Evolutionary conservation across 495 filamentous ascomycete genomes (phyloP), one percentile per base, ranked within the genome.

Genomic region (Penicillium salamii): DNA sequence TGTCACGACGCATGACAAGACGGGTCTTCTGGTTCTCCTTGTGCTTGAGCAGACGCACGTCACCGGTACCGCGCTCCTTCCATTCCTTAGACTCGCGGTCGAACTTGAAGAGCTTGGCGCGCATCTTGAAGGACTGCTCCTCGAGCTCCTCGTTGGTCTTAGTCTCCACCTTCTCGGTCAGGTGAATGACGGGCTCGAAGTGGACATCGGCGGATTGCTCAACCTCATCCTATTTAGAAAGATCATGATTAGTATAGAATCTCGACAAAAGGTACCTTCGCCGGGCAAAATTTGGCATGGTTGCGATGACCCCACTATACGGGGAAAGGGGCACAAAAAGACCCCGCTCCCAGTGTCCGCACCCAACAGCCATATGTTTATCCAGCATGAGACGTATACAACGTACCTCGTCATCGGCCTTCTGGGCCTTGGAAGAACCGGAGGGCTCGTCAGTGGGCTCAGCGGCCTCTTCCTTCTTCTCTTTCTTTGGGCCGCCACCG

Each of bases 101-200:
- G 69, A 97, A 99, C 76, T 89, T 90, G 86, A 99, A 99, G 46
- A 99, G 85, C 82, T 99, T 99, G 66, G 95, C 95, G 54, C 91
- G 87, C 95, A 97, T 97, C 84, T 97, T 97, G 82, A 97, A 97
- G 19, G 79, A 74, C 76, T 96, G 88, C 77, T 97, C 91, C 77
- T 99, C 92, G 41, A 87, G 83, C 80, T 99, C 95, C 75, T 99
- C 95, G 71, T 97, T 93, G 71, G 93, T 97, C 81, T 96, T 96
- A 61, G 83, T 87, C 65, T 96, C 91, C 43, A 97, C 87, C 76
- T 93, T 91, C 79, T 97, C 89, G 39, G 91, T 96, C 62, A 99
- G 79, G 69, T 80, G 89, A 65, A 95, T 88, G 52, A 98, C 89
- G 45, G 93, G 93, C 77, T 96, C 90, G 75, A 97, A 98, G 74